Conservation (phyloP, 2,329 filamentous ascomycete species). For the Exserohilum turcica region DNA sequence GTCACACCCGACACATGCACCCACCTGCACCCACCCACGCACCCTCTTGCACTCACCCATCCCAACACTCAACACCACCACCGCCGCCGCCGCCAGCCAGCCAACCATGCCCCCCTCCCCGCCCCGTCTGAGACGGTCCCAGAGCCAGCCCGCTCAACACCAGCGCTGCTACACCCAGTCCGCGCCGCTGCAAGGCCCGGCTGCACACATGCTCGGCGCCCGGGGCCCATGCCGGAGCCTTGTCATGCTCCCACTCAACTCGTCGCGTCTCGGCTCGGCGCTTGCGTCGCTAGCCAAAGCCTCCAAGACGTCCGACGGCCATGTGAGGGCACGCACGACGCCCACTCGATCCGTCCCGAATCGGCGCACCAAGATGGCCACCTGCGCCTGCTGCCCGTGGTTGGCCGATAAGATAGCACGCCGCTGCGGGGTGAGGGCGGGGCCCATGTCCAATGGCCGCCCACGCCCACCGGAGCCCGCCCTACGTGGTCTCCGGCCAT, state of each 20-base stretch:
- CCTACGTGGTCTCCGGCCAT: conserved; percentile 33
- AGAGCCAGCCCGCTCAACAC: neutral
- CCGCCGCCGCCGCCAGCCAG: too few relatives aligned
- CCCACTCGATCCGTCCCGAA: conserved; percentile 42
- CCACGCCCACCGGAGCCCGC: conserved; percentile 6
- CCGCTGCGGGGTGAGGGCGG: conserved; percentile 40
- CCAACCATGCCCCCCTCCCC: neutral
- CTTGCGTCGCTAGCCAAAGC: conserved; percentile 43
- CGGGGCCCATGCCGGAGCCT: conserved; percentile 8
- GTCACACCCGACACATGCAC: conserved; percentile 1
- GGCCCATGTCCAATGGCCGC: conserved; percentile 22
- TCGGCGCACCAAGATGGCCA: too few relatives aligned
- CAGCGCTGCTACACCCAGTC: conserved; percentile 8
- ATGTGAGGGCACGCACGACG: too few relatives aligned
- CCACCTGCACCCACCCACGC: too few relatives aligned
- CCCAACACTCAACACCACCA: too few relatives aligned
- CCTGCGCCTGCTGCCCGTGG: conserved; percentile 31
- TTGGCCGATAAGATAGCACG: conserved; percentile 31
- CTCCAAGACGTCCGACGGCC: too few relatives aligned
- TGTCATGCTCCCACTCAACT: too few relatives aligned
- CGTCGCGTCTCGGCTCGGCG: conserved; percentile 24
- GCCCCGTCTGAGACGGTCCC: conserved; percentile 8
- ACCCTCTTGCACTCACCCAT: neutral
- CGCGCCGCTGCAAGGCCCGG: neutral
- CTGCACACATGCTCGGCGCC: conserved; percentile 8